These are phyloP conservation scores for Oxytropis ochrocephala DNA, from an alignment of 306 rosid genomes.

Conservation along the genomic window DNA sequence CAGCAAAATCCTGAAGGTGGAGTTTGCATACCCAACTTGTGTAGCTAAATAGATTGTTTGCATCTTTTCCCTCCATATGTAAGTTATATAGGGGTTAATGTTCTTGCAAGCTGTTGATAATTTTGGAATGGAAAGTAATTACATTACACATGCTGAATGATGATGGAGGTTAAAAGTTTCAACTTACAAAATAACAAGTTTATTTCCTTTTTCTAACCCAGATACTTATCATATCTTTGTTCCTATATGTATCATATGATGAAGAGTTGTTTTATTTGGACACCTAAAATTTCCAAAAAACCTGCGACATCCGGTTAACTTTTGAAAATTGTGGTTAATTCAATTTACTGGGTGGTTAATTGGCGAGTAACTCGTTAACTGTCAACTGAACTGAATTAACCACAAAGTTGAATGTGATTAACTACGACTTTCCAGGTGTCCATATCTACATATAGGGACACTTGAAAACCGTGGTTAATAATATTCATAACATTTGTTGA, in stretches of 20 bases:
- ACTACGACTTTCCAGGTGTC: too few relatives aligned
- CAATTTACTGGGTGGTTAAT: too few relatives aligned
- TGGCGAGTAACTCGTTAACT: too few relatives aligned
- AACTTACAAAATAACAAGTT: constrained; percentile 9
- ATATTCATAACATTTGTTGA: not conserved
- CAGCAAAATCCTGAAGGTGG: constrained; percentile 67
- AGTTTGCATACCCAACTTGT: constrained; percentile 54
- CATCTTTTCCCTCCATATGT: not conserved
- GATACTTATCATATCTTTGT: not conserved
- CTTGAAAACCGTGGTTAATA: too few relatives aligned
- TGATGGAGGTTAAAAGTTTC: constrained; percentile 29
- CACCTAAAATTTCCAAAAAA: too few relatives aligned
- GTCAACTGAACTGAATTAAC: too few relatives aligned
- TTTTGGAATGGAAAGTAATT: constrained; percentile 6
- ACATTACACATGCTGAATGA: constrained; percentile 18
- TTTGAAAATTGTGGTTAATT: too few relatives aligned
- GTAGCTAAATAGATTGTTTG: constrained; percentile 29
- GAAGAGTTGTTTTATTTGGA: too few relatives aligned
- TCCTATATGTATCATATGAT: not conserved
- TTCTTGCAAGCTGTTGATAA: constrained; percentile 33
- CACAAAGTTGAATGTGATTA: too few relatives aligned
- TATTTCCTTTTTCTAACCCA: constrained; percentile 17
- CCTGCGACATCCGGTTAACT: too few relatives aligned
- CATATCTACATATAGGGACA: too few relatives aligned
- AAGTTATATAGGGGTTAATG: constrained; percentile 8